Conservation (phyloP, 129 eudicot genomes). For the Silybum marianum region DNA sequence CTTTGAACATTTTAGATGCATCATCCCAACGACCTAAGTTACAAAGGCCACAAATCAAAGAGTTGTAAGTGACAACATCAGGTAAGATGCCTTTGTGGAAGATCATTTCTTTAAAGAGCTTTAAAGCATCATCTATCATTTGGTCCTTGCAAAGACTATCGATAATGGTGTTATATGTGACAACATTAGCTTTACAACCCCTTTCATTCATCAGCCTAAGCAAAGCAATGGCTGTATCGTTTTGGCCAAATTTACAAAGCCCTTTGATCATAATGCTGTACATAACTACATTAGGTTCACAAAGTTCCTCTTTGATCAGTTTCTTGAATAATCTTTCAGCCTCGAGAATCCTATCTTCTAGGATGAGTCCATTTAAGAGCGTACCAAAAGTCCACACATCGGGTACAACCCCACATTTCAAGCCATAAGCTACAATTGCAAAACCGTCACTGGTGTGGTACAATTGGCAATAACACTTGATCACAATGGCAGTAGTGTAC, state of each 20-base stretch:
- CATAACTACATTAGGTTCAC: background rate
- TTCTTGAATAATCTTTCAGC: background rate
- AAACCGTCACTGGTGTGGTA: background rate
- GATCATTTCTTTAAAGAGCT: too few species aligned
- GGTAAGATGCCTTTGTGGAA: too few species aligned
- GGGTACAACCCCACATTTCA: background rate
- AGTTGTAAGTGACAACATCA: too few species aligned
- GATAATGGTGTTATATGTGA: too few species aligned
- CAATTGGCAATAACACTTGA: background rate
- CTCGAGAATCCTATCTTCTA: background rate
- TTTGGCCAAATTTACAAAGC: background rate
- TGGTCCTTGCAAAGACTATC: too few species aligned
- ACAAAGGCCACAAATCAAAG: too few species aligned
- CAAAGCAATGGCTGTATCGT: background rate
- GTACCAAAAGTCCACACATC: background rate
- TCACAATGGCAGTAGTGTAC: background rate
- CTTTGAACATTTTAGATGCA: too few species aligned
- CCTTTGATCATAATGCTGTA: background rate
- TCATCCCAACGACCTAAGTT: too few species aligned
- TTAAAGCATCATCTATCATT: too few species aligned
- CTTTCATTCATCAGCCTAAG: background rate
- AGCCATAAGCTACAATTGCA: background rate
- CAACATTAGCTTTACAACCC: background rate
- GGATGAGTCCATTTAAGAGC: background rate
- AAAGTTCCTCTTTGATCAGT: background rate